Conservation (phyloP, 2,329 filamentous ascomycete species). For the Aureobasidium sp. region DNA sequence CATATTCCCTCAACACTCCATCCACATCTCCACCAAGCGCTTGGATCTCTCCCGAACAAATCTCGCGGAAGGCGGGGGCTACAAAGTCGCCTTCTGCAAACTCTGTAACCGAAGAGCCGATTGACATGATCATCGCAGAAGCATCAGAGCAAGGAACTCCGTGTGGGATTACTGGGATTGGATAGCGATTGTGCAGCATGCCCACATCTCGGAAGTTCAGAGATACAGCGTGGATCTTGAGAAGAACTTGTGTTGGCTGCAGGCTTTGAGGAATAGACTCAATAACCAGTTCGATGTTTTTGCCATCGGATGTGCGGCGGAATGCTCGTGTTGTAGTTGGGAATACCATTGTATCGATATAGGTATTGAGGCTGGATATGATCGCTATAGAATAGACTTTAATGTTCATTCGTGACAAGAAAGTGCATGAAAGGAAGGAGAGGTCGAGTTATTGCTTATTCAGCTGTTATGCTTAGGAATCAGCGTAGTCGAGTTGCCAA, state of each 20-base stretch:
- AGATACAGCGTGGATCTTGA: constrained; percentile 24
- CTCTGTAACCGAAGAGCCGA: not conserved
- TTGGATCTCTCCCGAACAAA: constrained; percentile 26
- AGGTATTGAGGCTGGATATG: too few species aligned
- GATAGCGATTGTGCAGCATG: constrained; percentile 20
- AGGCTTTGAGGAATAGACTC: constrained; percentile 17
- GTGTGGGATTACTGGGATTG: not conserved
- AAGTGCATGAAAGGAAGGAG: not conserved
- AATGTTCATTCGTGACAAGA: not conserved
- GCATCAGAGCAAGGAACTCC: not conserved
- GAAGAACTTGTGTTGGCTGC: constrained; percentile 18
- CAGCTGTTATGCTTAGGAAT: not conserved
- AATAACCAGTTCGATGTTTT: constrained; percentile 14
- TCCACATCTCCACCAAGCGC: constrained; percentile 38
- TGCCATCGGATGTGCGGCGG: constrained; percentile 28
- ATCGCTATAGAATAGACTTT: not conserved
- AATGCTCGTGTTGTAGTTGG: constrained; percentile 22
- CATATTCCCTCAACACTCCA: constrained; percentile 34
- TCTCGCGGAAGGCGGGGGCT: constrained; percentile 28
- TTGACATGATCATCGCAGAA: not conserved
- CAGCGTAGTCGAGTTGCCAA: not conserved
- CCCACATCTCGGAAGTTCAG: constrained; percentile 27
- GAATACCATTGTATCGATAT: not conserved
- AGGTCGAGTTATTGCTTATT: not conserved
- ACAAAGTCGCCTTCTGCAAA: not conserved